Percentiles rank a stretch among this genome's conserved stretches.
Conservation (phyloP, 2,329 filamentous ascomycete genomes). For the Fusarium temperatum region DNA sequence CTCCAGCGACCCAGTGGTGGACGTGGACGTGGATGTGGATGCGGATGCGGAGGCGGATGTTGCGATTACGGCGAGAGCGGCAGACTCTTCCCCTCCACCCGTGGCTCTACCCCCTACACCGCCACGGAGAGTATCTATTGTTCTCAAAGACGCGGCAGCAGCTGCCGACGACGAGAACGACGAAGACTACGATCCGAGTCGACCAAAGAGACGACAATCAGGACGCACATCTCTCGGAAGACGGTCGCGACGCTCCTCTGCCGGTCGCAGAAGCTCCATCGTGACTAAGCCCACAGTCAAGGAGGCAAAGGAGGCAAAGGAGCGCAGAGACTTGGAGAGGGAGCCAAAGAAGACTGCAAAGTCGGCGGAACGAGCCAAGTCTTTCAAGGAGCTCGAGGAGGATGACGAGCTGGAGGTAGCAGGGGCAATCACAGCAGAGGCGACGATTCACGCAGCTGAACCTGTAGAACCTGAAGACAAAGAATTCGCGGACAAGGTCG, state of each 20-base stretch:
- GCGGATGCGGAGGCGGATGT: conserved; percentile 37
- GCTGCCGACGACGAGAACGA: conserved; percentile 50
- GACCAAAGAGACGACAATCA: conserved; percentile 47
- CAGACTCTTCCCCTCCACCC: conserved; percentile 37
- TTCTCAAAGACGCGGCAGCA: conserved; percentile 45
- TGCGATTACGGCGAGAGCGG: conserved; percentile 28
- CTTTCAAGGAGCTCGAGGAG: conserved; percentile 20
- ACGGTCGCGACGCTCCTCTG: conserved; percentile 40
- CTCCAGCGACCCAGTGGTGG: conserved; percentile 37
- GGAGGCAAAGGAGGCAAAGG: conserved; percentile 24
- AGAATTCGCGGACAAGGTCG: conserved; percentile 60
- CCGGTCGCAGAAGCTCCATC: conserved; percentile 35
- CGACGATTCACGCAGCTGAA: conserved; percentile 30
- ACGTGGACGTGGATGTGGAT: conserved; percentile 15
- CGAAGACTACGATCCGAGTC: conserved; percentile 56
- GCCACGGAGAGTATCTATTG: conserved; percentile 40
- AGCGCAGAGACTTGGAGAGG: conserved; percentile 17
- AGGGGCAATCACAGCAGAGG: conserved; percentile 20
- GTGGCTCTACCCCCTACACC: conserved; percentile 37
- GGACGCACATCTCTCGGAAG: conserved; percentile 45
- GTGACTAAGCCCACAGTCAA: conserved; percentile 34
- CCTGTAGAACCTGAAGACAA: conserved; percentile 48
- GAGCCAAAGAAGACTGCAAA: conserved; percentile 13
- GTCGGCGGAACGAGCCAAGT: conserved; percentile 2
- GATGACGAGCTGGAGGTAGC: conserved; percentile 6